Evolutionary conservation across 495 filamentous ascomycete genomes (phyloP).

Genomic region (Tuber microsphaerosporum): DNA sequence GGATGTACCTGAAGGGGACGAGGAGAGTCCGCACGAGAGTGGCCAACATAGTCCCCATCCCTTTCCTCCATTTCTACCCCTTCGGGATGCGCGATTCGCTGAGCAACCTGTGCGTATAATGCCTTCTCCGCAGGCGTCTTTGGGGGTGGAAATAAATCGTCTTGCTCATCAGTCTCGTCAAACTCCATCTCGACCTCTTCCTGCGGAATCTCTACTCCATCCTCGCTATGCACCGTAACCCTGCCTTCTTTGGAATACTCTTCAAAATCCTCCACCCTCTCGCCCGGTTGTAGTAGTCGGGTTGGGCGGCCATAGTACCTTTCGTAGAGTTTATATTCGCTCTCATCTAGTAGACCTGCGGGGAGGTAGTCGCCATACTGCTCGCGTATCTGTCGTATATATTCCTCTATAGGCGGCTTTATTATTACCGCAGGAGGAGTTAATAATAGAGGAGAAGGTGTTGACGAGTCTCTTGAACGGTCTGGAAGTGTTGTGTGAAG

Average conservation of each 20-base stretch:
- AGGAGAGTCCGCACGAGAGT: conserved; percentile 41
- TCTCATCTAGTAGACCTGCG: conserved; percentile 58
- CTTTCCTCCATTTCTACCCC: conserved; percentile 29
- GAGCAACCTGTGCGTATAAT: background rate
- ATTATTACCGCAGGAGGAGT: background rate
- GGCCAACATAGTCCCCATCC: conserved; percentile 43
- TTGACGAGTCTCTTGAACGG: background rate
- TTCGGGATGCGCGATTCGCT: conserved; percentile 14
- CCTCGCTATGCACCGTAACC: conserved; percentile 51
- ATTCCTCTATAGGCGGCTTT: conserved; percentile 48
- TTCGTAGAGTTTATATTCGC: conserved; percentile 69
- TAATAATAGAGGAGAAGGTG: background rate
- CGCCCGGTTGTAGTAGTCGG: conserved; percentile 52
- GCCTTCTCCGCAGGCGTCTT: background rate
- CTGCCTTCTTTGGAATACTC: conserved; percentile 40
- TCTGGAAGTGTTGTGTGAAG: background rate
- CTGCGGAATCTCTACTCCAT: conserved; percentile 53
- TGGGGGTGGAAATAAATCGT: background rate
- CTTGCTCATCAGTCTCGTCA: background rate
- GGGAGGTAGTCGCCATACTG: conserved; percentile 73
- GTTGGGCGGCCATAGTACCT: conserved; percentile 69
- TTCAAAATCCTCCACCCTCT: conserved; percentile 47
- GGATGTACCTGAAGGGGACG: conserved; percentile 55
- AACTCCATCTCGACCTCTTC: conserved; percentile 21
- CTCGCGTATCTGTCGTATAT: conserved; percentile 63